Conservation (phyloP, 1,284 basidiomycete genomes). For the Tremellales sp. region DNA sequence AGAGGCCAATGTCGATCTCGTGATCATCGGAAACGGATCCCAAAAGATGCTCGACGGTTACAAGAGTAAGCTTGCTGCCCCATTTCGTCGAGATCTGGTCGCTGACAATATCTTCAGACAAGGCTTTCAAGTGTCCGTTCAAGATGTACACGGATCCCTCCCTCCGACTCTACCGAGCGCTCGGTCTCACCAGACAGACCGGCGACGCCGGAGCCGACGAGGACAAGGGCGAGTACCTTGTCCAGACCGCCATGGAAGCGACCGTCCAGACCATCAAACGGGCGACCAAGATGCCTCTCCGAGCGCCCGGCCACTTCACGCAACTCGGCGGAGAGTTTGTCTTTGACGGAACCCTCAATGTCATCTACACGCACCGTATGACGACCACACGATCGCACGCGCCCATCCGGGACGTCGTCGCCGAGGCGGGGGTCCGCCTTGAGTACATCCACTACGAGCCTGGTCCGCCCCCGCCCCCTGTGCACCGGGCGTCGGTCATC, state of each 20-base stretch:
- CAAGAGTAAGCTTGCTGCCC: constrained; percentile 12
- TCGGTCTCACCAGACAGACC: constrained; percentile 67
- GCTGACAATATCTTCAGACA: constrained; percentile 16
- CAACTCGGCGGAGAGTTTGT: constrained; percentile 88
- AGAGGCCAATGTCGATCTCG: constrained; percentile 49
- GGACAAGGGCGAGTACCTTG: constrained; percentile 56
- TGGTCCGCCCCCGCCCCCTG: constrained; percentile 26
- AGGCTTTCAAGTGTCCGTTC: constrained; percentile 56
- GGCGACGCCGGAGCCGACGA: constrained; percentile 53
- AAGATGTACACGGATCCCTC: constrained; percentile 73
- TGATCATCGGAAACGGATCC: constrained; percentile 69
- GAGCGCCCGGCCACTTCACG: constrained; percentile 67
- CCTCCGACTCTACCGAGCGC: constrained; percentile 61
- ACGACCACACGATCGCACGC: constrained; percentile 62
- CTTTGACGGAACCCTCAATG: constrained; percentile 60
- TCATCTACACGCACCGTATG: constrained; percentile 47
- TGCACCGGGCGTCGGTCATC: constrained; percentile 19
- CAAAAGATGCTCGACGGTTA: constrained; percentile 34
- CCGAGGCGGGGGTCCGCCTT: constrained; percentile 30
- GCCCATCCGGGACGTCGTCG: constrained; percentile 62
- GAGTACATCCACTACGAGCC: constrained; percentile 35
- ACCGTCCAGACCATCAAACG: constrained; percentile 40
- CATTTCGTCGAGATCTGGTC: constrained; percentile 3
- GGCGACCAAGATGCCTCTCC: constrained; percentile 58
- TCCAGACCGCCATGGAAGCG: constrained; percentile 25